A percentile compares a stretch with the other conserved stretches of the same genome.
These are phyloP conservation scores for Mastigamoeba balamuthi DNA, from an alignment of 78 protist species.

Conservation along the genomic window DNA sequence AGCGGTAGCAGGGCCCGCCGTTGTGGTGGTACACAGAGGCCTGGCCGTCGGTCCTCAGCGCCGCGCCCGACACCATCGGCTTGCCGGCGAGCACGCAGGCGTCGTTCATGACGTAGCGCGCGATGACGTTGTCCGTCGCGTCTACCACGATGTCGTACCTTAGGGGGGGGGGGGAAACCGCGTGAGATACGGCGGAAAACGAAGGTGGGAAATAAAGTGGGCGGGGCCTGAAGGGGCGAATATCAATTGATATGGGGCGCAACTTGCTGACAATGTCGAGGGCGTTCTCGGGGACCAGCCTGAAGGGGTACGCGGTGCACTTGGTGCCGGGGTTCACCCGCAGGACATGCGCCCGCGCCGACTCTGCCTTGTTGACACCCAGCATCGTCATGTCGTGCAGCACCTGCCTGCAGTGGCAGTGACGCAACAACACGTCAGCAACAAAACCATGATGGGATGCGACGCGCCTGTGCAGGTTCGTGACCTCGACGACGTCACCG, in stretches of 20 bases:
- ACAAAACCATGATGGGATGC: background rate
- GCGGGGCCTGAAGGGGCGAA: no score
- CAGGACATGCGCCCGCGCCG: constrained; percentile 7
- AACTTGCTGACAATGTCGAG: constrained; percentile 13
- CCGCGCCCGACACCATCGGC: constrained; percentile 75
- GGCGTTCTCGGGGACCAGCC: constrained; percentile 30
- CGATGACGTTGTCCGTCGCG: constrained; percentile 64
- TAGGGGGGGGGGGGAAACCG: no score
- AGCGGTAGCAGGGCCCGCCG: constrained; percentile 81
- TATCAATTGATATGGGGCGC: no score
- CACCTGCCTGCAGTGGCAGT: background rate
- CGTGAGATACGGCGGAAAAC: no score
- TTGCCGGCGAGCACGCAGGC: constrained; percentile 45
- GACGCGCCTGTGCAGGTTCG: constrained; percentile 74
- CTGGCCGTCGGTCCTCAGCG: constrained; percentile 79
- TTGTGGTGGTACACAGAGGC: background rate
- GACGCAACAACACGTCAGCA: background rate
- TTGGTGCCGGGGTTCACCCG: constrained; percentile 11
- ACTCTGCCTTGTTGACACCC: constrained; percentile 29
- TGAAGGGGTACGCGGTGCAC: background rate
- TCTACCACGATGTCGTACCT: constrained; percentile 69
- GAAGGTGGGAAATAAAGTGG: no score
- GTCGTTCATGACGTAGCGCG: constrained; percentile 56
- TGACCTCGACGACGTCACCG: constrained; percentile 55
- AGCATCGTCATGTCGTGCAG: constrained; percentile 17